phyloP scores from a whole-genome alignment of 2,329 filamentous ascomycete species.

The Xylariaceae sp. region DNA sequence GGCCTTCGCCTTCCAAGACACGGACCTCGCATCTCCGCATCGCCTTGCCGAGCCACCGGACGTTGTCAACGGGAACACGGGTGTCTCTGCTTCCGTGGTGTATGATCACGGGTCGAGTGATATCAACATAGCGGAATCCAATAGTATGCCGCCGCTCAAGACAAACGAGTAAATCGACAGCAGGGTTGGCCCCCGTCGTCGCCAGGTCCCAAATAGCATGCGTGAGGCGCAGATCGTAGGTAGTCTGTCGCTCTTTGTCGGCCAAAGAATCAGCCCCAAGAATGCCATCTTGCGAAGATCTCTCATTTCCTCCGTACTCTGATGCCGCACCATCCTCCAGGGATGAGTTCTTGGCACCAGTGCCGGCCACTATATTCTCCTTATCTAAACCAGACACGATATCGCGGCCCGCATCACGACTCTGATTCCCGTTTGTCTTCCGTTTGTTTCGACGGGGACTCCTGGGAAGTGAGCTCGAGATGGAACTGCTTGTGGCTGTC shows the following conservation, averaged over 20 bases:
- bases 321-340: constrained; percentile 48
- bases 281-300: constrained; percentile 29
- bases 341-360: constrained; percentile 25
- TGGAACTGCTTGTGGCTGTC: constrained; percentile 80
- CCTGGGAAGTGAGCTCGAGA: constrained; percentile 72
- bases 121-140: constrained; percentile 95
- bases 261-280: constrained; percentile 55
- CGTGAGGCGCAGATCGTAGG: constrained; percentile 80
- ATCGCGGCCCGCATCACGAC: constrained; percentile 35
- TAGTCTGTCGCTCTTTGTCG: constrained; percentile 65
- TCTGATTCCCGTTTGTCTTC: constrained; percentile 36
- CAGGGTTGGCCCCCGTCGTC: constrained; percentile 86
- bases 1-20: constrained; percentile 84
- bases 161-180: constrained; percentile 87
- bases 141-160: constrained; percentile 86
- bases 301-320: constrained; percentile 33
- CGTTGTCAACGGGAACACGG: constrained; percentile 89
- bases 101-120: constrained; percentile 84
- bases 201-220: constrained; percentile 92
- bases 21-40: constrained; percentile 92
- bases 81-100: constrained; percentile 90
- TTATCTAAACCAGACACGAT: constrained; percentile 41
- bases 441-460: constrained; percentile 56
- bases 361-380: constrained; percentile 40
- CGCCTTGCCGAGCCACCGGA: constrained; percentile 86